Base-by-base conservation (phyloP, 805 yeast genomes). In the Candida anglica region DNA sequence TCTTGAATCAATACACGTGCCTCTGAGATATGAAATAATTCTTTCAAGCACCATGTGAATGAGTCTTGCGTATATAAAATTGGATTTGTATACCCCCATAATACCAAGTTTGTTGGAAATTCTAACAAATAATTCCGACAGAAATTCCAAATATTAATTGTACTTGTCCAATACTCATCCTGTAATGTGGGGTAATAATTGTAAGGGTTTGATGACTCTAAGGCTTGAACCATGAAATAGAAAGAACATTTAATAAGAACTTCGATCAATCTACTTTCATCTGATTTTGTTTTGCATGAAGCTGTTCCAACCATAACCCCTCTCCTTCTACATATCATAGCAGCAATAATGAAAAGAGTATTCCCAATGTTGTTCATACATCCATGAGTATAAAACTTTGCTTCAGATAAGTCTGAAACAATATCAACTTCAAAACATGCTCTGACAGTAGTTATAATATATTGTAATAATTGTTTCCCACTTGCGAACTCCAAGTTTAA, bases 361-460 rank as follows among this genome's bases (percentile, higher is more conserved):
- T 21, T 9, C 10, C 10, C 9, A 11, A 21, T 9, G 11, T 21
- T 21, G 10, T 11, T 21, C 23, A 21, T 9, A 9, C 9, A 21
- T 9, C 10, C 10, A 11, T 9, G 11, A 21, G 11, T 9, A 13
- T 21, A 15, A 16, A 35, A 9, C 21, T 30, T 23, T 19, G 22
- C 27, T 14, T 18, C 32, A 17, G 26, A 19, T n/a, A 35, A 27
- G 11, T 24, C 23, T 15, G 38, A 35, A 10, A 31, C 28, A 13
- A 20, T 25, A 15, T 28, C 36, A 14, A 35, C 38, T 15, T 23
- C 35, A 16, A 35, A 27, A 15, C 23, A 14, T 9, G 28, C 14
- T 10, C 20, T 22, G 7, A 20, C 25, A 27, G 27, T 26, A 27
- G 8, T 28, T 26, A 13, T 24, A 24, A 19, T n/a, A 19, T 26